phyloP scores from a whole-genome alignment of 805 yeast species.

The Yamadazyma laniorum region DNA sequence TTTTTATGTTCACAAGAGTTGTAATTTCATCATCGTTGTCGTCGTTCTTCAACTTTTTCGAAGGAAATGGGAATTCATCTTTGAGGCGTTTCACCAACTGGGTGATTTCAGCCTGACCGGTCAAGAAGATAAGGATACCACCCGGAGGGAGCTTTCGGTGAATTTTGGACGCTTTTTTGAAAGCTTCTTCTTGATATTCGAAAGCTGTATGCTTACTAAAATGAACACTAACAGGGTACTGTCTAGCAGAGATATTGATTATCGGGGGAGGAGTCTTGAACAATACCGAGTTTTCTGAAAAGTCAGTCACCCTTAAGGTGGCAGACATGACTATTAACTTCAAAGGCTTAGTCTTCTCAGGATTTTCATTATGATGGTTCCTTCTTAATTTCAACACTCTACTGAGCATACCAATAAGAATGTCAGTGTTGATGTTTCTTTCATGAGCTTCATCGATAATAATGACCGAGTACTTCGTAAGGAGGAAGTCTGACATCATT shows the following conservation, averaged over 20 bases:
- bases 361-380: conserved; percentile 47
- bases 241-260: conserved; percentile 86
- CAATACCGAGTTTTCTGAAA: conserved; percentile 73
- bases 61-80: conserved; percentile 58
- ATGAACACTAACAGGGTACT: conserved; percentile 89
- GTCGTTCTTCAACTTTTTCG: conserved; percentile 17
- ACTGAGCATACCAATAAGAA: conserved; percentile 90
- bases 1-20: conserved; percentile 29
- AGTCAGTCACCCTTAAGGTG: conserved; percentile 89
- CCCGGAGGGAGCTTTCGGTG: conserved; percentile 89
- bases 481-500: conserved; percentile 81
- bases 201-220: conserved; percentile 77
- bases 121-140: conserved; percentile 84
- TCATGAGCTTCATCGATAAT: conserved; percentile 98
- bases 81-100: conserved; percentile 69
- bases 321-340: conserved; percentile 96
- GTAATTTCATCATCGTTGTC: conserved; percentile 28
- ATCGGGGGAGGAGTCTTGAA: conserved; percentile 82
- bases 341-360: conserved; percentile 51
- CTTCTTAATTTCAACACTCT: conserved; percentile 74
- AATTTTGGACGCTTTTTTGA: conserved; percentile 79
- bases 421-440: conserved; percentile 93
- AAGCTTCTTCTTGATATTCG: conserved; percentile 85
- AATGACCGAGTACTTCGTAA: conserved; percentile 79
- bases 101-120: conserved; percentile 92